A percentile compares a stretch with the other conserved stretches of the same genome.
Conservation (phyloP, 805 yeast species). For the Clavispora phyllophila region DNA sequence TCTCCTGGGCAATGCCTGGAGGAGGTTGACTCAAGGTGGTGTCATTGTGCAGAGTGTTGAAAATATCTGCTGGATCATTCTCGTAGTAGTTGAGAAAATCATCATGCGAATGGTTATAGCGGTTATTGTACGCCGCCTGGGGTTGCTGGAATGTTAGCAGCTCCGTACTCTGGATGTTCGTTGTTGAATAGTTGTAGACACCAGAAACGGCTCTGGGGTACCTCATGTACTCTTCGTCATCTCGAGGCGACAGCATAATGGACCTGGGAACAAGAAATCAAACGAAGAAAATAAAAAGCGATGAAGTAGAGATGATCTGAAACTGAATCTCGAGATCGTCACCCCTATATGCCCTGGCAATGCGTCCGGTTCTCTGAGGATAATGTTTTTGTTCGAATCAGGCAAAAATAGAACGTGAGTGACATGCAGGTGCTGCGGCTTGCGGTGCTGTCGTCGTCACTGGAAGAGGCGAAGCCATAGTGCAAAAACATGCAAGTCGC, state of each 20-base stretch:
- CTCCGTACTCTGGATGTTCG: slow-evolving; percentile 7
- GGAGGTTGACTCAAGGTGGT: slow-evolving; percentile 2
- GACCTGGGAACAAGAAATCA: neutral
- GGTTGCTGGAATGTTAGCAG: slow-evolving; percentile 15
- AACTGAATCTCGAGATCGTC: neutral
- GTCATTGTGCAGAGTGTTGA: slow-evolving; percentile 6
- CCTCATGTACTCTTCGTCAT: slow-evolving; percentile 3
- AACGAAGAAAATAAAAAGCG: neutral
- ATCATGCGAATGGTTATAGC: slow-evolving; percentile 4
- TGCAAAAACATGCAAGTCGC: neutral
- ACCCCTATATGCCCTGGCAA: neutral
- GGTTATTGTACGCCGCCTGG: slow-evolving; percentile 4
- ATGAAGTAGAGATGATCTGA: neutral
- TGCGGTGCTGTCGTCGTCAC: neutral
- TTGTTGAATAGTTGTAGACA: slow-evolving; percentile 9
- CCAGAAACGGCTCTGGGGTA: slow-evolving; percentile 9
- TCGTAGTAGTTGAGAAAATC: slow-evolving; percentile 13
- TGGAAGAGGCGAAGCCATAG: neutral
- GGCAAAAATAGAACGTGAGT: neutral
- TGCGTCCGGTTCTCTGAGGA: neutral
- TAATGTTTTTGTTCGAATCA: neutral
- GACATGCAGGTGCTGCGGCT: neutral
- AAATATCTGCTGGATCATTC: slow-evolving; percentile 12
- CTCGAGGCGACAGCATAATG: neutral
- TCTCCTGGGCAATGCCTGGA: slow-evolving; percentile 6